Conservation (phyloP, 768 basidiomycete genomes). For the Scleroderma bovista region DNA sequence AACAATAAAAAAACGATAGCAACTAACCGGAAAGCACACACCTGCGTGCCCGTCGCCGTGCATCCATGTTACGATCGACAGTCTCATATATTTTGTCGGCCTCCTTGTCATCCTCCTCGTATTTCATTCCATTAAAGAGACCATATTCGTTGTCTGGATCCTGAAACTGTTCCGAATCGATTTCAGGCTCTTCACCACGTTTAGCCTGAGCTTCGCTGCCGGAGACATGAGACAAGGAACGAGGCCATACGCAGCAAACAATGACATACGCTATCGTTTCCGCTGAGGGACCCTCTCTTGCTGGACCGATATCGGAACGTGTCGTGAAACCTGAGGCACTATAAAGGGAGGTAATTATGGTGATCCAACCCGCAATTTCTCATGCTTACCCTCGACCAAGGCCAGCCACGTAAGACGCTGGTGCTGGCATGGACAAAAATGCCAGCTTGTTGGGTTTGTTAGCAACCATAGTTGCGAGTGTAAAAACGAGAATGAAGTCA, state of each 20-base stretch:
- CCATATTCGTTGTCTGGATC: slow-evolving; percentile 98
- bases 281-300: slow-evolving; percentile 89
- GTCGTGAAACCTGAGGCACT: slow-evolving; percentile 98
- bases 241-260: neutral
- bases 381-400: slow-evolving; percentile 86
- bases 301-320: slow-evolving; percentile 97
- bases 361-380: neutral
- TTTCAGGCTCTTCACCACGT: slow-evolving; percentile 82
- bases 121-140: slow-evolving; percentile 91
- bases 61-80: slow-evolving; percentile 91
- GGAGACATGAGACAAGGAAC: neutral
- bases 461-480: slow-evolving; percentile 31
- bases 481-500: neutral
- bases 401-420: slow-evolving; percentile 97
- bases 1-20: slow-evolving; percentile 21
- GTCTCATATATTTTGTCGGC: slow-evolving; percentile 91
- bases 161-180: slow-evolving; percentile 88
- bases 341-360: slow-evolving; percentile 6
- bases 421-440: slow-evolving; percentile 88
- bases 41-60: slow-evolving; percentile 74
- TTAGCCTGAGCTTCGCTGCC: slow-evolving; percentile 79
- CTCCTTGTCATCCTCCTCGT: slow-evolving; percentile 97
- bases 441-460: slow-evolving; percentile 76
- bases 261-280: slow-evolving; percentile 77
- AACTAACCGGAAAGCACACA: slow-evolving; percentile 49